A percentile compares a stretch with the other conserved stretches of the same genome.
Evolutionary conservation across 2,329 filamentous ascomycete genomes (phyloP).

Genomic region (Dactylellina haptotyla): DNA sequence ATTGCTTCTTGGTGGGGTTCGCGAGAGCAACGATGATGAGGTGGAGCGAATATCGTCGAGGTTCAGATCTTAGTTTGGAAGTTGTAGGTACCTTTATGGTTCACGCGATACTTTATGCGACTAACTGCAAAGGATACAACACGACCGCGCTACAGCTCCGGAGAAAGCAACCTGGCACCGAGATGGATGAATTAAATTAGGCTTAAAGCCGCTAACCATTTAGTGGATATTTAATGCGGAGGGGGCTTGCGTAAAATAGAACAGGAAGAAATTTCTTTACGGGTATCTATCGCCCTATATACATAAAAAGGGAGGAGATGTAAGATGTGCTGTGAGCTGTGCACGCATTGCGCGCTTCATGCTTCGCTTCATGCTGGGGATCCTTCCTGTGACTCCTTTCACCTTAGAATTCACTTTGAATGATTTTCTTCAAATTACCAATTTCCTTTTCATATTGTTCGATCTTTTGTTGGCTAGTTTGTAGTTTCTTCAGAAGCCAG

Average conservation of each 20-base stretch:
- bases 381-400: too few species aligned
- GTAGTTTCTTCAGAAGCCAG: conserved; percentile 66
- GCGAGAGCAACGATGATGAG: not conserved
- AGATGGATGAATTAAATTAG: too few species aligned
- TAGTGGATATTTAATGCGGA: too few species aligned
- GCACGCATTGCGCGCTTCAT: not conserved
- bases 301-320: conserved; percentile 28
- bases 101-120: too few species aligned
- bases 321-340: not conserved
- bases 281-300: conserved; percentile 44
- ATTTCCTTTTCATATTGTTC: conserved; percentile 65
- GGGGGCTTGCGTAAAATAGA: too few species aligned
- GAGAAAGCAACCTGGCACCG: too few species aligned
- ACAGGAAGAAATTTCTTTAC: conserved; percentile 1
- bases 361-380: not conserved
- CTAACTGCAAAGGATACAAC: too few species aligned
- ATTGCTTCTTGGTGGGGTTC: not conserved
- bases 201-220: too few species aligned
- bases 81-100: too few species aligned
- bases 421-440: conserved; percentile 65
- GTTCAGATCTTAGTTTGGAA: not conserved
- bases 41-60: too few species aligned
- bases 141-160: too few species aligned
- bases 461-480: conserved; percentile 64
- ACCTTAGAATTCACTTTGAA: conserved; percentile 63